Conservation (phyloP, 257 asterid species). For the Ballota nigra region DNA sequence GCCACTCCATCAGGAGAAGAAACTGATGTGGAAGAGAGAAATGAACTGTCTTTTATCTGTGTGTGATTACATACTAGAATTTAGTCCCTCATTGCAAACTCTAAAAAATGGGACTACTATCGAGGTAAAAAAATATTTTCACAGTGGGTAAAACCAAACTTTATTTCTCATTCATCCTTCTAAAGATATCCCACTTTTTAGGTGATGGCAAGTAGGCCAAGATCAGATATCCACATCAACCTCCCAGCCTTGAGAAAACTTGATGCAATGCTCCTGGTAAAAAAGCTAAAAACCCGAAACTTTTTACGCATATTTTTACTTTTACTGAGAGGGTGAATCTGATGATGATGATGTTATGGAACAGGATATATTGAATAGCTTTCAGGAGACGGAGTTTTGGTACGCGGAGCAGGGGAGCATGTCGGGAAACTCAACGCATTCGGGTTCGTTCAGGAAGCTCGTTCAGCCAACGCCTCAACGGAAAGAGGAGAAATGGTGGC, state of each 20-base stretch:
- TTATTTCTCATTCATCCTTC: neutral
- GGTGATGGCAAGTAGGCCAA: slow-evolving; percentile 77
- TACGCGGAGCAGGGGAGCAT: slow-evolving; percentile 85
- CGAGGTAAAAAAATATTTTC: slow-evolving; percentile 50
- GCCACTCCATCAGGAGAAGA: slow-evolving; percentile 66
- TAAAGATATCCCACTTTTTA: slow-evolving; percentile 24
- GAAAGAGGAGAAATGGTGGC: slow-evolving; percentile 88
- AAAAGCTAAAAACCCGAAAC: neutral
- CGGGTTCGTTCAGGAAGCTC: slow-evolving; percentile 70
- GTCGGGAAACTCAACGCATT: slow-evolving; percentile 50
- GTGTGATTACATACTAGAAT: slow-evolving; percentile 76
- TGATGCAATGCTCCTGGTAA: slow-evolving; percentile 84
- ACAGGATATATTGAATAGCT: slow-evolving; percentile 80
- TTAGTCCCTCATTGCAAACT: slow-evolving; percentile 52
- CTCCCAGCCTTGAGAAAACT: slow-evolving; percentile 83
- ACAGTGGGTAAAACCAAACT: neutral
- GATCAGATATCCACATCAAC: slow-evolving; percentile 74
- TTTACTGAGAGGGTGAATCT: neutral
- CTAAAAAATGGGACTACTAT: slow-evolving; percentile 55
- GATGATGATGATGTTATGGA: neutral
- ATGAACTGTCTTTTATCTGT: slow-evolving; percentile 73
- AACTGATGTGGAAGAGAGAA: slow-evolving; percentile 83
- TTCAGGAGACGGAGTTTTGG: slow-evolving; percentile 79
- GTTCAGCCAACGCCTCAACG: slow-evolving; percentile 61
- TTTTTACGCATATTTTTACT: no score